These are phyloP conservation scores for Andrographis paniculata DNA, from an alignment of 305 asterid genomes.

Conservation along the genomic window DNA sequence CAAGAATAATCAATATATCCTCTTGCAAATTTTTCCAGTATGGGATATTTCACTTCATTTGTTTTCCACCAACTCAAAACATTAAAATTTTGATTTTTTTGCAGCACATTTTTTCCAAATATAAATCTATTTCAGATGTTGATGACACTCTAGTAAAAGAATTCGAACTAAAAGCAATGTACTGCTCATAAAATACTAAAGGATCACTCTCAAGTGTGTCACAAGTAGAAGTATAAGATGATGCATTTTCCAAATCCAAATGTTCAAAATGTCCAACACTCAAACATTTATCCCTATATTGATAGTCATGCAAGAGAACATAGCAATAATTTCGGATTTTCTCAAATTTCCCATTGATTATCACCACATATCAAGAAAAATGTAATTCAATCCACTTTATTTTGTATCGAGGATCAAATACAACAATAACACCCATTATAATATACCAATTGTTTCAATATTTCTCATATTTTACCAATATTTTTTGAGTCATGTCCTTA, in stretches of 20 bases:
- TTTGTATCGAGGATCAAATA: slow-evolving; percentile 5
- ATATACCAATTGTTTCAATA: slow-evolving; percentile 1
- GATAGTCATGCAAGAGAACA: background rate
- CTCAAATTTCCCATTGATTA: background rate
- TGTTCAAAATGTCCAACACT: background rate
- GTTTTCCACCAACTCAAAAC: slow-evolving; percentile 12
- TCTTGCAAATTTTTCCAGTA: slow-evolving; percentile 1
- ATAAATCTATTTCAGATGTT: slow-evolving; percentile 9
- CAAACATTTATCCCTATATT: background rate
- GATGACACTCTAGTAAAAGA: background rate
- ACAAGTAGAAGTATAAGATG: background rate
- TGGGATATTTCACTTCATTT: slow-evolving; percentile 10
- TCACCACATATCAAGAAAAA: no score
- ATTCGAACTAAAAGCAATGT: background rate
- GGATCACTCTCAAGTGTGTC: background rate
- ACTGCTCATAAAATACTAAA: background rate
- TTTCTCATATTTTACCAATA: background rate
- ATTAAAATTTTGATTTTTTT: slow-evolving; percentile 1
- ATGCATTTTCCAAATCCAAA: background rate
- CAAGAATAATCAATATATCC: background rate
- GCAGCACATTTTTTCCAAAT: slow-evolving; percentile 11
- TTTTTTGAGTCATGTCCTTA: background rate
- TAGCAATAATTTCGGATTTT: background rate
- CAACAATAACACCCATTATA: background rate
- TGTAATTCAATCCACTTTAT: no score